These are phyloP conservation scores for Coniosporium apollinis DNA, from an alignment of 495 filamentous ascomycete species.

Conservation along the genomic window DNA sequence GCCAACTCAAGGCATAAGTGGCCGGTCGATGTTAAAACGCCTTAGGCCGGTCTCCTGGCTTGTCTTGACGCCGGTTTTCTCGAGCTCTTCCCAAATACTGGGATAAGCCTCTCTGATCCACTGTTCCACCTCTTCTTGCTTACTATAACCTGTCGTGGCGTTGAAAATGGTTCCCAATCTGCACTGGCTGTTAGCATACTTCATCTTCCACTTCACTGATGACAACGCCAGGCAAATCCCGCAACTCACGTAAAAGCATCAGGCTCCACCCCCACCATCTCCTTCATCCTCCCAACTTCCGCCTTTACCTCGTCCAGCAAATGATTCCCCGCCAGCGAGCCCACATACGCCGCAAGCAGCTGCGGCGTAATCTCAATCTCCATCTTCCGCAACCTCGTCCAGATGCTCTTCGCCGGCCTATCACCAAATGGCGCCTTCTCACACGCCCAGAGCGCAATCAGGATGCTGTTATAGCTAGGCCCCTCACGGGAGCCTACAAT, in stretches of 20 bases:
- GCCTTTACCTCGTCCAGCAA: constrained; percentile 45
- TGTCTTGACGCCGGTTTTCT: constrained; percentile 18
- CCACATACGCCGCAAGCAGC: constrained; percentile 58
- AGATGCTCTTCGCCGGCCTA: constrained; percentile 49
- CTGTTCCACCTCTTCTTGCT: constrained; percentile 48
- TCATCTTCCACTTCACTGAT: constrained; percentile 9
- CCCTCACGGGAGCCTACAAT: constrained; percentile 65
- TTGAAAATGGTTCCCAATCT: constrained; percentile 64
- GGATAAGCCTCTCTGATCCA: constrained; percentile 57
- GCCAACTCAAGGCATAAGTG: no score
- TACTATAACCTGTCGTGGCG: constrained; percentile 38
- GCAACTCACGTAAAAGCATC: constrained; percentile 54
- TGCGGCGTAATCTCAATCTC: constrained; percentile 56
- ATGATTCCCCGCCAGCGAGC: constrained; percentile 52
- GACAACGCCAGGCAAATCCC: constrained; percentile 1
- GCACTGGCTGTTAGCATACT: constrained; percentile 12
- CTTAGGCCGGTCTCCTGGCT: constrained; percentile 5
- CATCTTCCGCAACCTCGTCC: constrained; percentile 53
- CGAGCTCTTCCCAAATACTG: constrained; percentile 47
- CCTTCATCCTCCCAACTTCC: constrained; percentile 41
- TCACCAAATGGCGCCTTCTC: constrained; percentile 44
- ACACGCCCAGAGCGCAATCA: constrained; percentile 62
- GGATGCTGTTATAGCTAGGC: constrained; percentile 60
- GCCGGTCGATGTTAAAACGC: constrained; percentile 16
- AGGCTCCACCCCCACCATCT: constrained; percentile 43